Evolutionary conservation across 164 flowering plant genomes (phyloP).

Genomic region (Stephania japonica): DNA sequence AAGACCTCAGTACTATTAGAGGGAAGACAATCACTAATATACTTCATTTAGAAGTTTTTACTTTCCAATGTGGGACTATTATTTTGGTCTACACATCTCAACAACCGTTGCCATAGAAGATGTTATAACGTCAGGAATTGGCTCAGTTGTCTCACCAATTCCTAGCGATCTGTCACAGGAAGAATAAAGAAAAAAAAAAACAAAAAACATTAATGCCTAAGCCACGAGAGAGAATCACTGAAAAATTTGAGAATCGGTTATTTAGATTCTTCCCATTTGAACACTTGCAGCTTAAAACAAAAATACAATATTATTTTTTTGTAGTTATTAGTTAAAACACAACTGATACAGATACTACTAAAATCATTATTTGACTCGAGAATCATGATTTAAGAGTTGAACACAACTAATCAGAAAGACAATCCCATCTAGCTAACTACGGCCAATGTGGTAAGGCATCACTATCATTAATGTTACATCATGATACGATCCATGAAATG

Average conservation of each 20-base stretch:
- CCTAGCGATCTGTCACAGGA: conserved; percentile 66
- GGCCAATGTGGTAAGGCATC: neutral
- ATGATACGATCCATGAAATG: too few relatives aligned
- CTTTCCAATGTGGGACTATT: too few relatives aligned
- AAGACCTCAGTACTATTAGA: too few relatives aligned
- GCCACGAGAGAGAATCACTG: too few relatives aligned
- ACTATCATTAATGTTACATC: neutral
- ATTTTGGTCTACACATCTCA: too few relatives aligned
- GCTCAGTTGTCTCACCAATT: conserved; percentile 95
- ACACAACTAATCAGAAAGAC: neutral
- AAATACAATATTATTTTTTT: too few relatives aligned
- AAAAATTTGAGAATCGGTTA: too few relatives aligned
- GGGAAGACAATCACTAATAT: too few relatives aligned
- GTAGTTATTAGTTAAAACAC: too few relatives aligned
- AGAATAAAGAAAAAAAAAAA: neutral
- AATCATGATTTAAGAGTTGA: neutral
- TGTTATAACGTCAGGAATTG: conserved; percentile 88
- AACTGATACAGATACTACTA: neutral
- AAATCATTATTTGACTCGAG: neutral
- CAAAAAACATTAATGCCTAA: too few relatives aligned
- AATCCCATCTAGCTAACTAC: neutral
- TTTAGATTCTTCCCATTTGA: neutral
- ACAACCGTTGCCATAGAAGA: conserved; percentile 94
- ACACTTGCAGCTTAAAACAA: too few relatives aligned
- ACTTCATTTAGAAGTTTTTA: too few relatives aligned